phyloP scores from a whole-genome alignment of 2,329 filamentous ascomycete species.

The Claviceps lovelessii region DNA sequence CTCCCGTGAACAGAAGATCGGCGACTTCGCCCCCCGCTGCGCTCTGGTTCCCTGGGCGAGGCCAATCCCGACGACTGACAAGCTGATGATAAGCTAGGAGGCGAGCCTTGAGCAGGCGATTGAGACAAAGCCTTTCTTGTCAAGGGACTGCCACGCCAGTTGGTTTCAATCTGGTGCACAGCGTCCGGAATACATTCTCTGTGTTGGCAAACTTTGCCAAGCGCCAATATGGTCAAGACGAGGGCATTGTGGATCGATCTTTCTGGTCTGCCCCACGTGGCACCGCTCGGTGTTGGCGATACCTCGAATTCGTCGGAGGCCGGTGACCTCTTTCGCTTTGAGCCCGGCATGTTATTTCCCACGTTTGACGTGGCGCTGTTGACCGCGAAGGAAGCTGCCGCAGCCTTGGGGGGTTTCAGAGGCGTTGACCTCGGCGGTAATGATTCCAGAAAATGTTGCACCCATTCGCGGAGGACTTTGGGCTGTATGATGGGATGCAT shows the following conservation, averaged over 20 bases:
- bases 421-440: conserved; percentile 22
- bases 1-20: conserved; percentile 36
- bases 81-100: conserved; percentile 29
- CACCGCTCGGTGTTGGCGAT: conserved; percentile 15
- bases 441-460: conserved; percentile 36
- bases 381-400: conserved; percentile 20
- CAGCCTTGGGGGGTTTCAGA: conserved; percentile 14
- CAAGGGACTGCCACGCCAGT: conserved; percentile 21
- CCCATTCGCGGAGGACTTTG: conserved; percentile 36
- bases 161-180: conserved; percentile 24
- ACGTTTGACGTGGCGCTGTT: conserved; percentile 12
- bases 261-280: conserved; percentile 36
- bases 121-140: conserved; percentile 36
- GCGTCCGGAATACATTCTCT: conserved; percentile 43
- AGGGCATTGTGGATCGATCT: conserved; percentile 68
- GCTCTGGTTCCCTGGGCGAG: conserved; percentile 37
- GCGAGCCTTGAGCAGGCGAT: conserved; percentile 42
- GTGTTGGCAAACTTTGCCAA: conserved; percentile 66
- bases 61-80: conserved; percentile 35
- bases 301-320: conserved; percentile 20
- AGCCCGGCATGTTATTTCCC: conserved; percentile 16
- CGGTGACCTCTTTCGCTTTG: conserved; percentile 44
- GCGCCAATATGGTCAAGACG: conserved; percentile 65
- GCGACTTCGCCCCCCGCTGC: conserved; percentile 28
- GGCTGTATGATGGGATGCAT: conserved; percentile 51